These are phyloP conservation scores for Cladosporium phlei DNA, from an alignment of 2,329 filamentous ascomycete genomes.

Conservation along the genomic window DNA sequence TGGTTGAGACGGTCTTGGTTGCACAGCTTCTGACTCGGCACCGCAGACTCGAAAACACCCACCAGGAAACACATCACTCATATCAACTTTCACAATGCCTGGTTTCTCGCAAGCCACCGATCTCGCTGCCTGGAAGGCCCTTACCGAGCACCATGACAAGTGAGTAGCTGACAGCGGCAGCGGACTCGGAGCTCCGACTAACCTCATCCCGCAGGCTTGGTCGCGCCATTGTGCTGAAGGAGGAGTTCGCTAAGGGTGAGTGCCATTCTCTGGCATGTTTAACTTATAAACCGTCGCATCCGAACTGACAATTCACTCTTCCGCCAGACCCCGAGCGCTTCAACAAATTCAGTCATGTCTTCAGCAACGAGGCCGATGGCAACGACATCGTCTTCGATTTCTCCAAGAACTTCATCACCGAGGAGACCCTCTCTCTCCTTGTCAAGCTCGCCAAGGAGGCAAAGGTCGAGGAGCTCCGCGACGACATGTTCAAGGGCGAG, in stretches of 20 bases:
- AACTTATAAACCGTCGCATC: conserved; percentile 66
- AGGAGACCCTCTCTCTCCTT: conserved; percentile 83
- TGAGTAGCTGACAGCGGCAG: no score
- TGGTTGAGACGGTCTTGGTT: background rate
- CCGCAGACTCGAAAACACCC: conserved; percentile 24
- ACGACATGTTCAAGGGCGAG: conserved; percentile 95
- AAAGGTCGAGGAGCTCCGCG: conserved; percentile 83
- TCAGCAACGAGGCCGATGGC: conserved; percentile 70
- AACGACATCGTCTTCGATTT: conserved; percentile 96
- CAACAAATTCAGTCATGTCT: conserved; percentile 81
- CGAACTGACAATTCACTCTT: conserved; percentile 30
- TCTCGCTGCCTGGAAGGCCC: conserved; percentile 80
- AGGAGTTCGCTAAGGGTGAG: conserved; percentile 68
- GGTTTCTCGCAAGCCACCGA: conserved; percentile 79
- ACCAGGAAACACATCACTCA: conserved; percentile 14
- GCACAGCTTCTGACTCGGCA: conserved; percentile 19
- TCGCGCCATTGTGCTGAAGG: conserved; percentile 86
- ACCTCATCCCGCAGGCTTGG: conserved; percentile 50
- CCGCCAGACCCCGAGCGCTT: conserved; percentile 71
- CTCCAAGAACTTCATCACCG: conserved; percentile 96
- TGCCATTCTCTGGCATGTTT: background rate
- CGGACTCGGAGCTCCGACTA: background rate
- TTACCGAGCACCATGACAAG: conserved; percentile 82
- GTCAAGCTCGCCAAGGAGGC: conserved; percentile 89
- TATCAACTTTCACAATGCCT: conserved; percentile 38